Conservation (phyloP, 176 grass and related monocot genomes). For the Carex kokanica region DNA sequence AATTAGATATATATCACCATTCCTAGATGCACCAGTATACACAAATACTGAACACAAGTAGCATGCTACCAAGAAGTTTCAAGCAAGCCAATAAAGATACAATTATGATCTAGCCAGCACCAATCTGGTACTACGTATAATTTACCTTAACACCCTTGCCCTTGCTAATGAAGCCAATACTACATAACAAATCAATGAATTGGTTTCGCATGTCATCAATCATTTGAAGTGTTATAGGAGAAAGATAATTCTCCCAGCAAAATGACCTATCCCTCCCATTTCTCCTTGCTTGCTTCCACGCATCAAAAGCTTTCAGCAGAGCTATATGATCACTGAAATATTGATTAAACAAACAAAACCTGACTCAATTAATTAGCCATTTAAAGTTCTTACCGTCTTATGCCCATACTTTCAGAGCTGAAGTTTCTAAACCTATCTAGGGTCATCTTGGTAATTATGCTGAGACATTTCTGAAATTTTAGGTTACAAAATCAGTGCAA, state of each 20-base stretch:
- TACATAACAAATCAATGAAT: constrained; percentile 84
- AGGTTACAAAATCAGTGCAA: neutral
- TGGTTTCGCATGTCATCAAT: constrained; percentile 94
- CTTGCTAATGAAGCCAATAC: constrained; percentile 94
- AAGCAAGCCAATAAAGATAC: neutral
- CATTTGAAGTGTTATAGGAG: constrained; percentile 78
- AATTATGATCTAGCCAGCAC: neutral
- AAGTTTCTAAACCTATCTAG: neutral
- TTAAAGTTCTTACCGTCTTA: constrained; percentile 21
- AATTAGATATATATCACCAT: neutral
- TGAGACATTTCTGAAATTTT: constrained; percentile 4
- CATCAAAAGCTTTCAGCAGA: constrained; percentile 77
- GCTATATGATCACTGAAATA: constrained; percentile 82
- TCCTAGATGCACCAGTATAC: neutral
- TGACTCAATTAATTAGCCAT: constrained; percentile 2
- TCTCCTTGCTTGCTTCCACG: constrained; percentile 75
- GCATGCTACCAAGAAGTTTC: neutral
- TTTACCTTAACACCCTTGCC: constrained; percentile 60
- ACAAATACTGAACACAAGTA: neutral
- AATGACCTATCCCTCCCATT: constrained; percentile 76
- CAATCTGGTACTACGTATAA: neutral
- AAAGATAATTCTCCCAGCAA: constrained; percentile 93
- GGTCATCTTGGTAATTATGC: neutral
- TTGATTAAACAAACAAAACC: constrained; percentile 15
- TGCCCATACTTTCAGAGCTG: neutral